Conservation (phyloP, 2,329 filamentous ascomycete genomes). For the Teratosphaeria zuluensis region DNA sequence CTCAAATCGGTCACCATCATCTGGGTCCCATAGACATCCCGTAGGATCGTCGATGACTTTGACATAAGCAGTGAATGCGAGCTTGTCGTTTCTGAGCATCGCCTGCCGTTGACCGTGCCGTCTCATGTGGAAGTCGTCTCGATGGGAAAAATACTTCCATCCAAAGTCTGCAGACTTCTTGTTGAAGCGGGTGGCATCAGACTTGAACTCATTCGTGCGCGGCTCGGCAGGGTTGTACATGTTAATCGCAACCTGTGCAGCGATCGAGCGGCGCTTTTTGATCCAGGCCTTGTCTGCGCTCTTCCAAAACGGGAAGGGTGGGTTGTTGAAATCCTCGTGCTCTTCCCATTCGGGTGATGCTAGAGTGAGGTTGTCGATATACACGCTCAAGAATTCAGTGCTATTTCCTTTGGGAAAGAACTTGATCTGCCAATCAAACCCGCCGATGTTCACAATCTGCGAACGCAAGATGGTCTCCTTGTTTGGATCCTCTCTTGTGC, state of each 20-base stretch:
- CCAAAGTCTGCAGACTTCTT: conserved; percentile 51
- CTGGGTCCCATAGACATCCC: conserved; percentile 51
- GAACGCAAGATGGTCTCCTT: conserved; percentile 50
- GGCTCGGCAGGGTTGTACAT: conserved; percentile 56
- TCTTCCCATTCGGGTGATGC: conserved; percentile 12
- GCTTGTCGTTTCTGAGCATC: conserved; percentile 50
- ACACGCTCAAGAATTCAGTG: conserved; percentile 49
- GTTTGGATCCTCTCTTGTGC: conserved; percentile 51
- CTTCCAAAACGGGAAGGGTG: conserved; percentile 21
- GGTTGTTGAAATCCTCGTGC: conserved; percentile 16
- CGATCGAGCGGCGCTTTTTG: conserved; percentile 34
- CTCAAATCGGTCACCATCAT: conserved; percentile 2
- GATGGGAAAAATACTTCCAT: conserved; percentile 51
- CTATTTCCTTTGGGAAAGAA: conserved; percentile 54
- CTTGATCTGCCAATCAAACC: conserved; percentile 56
- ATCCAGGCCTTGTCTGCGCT: conserved; percentile 13
- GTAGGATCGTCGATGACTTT: conserved; percentile 52
- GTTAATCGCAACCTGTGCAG: conserved; percentile 53
- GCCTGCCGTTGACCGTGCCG: conserved; percentile 48
- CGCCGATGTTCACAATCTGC: conserved; percentile 45
- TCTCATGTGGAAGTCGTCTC: conserved; percentile 49
- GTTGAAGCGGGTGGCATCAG: conserved; percentile 51
- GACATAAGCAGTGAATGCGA: conserved; percentile 53
- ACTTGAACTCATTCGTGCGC: conserved; percentile 46
- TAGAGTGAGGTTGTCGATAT: conserved; percentile 51